phyloP scores from a whole-genome alignment of 306 rosid genomes.

The Psophocarpus tetragonolobus region DNA sequence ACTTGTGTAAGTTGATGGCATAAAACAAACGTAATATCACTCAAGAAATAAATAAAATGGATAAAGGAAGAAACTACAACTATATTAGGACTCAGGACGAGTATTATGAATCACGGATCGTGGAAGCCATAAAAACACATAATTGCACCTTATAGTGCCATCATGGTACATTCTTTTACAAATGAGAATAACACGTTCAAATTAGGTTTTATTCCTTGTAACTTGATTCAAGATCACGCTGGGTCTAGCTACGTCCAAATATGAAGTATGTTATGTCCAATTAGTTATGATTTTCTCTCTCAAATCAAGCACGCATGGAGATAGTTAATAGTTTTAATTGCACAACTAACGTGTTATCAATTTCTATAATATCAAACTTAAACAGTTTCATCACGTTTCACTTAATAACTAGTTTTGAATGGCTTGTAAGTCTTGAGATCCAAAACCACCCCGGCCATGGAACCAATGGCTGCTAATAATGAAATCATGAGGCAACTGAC shows the following conservation, averaged over 20 bases:
- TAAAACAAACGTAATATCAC: background rate
- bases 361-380: background rate
- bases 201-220: background rate
- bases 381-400: background rate
- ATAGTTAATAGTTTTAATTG: background rate
- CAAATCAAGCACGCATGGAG: background rate
- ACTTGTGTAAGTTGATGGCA: too few species aligned
- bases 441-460: constrained; percentile 66
- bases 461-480: constrained; percentile 65
- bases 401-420: constrained; percentile 57
- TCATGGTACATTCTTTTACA: too few species aligned
- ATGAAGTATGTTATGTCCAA: background rate
- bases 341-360: background rate
- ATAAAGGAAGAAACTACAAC: background rate
- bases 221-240: too few species aligned
- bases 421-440: constrained; percentile 75
- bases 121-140: too few species aligned
- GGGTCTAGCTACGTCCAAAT: background rate
- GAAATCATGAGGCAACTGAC: constrained; percentile 53
- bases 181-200: background rate
- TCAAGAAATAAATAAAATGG: background rate
- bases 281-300: background rate
- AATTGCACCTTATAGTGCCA: too few species aligned
- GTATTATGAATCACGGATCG: too few species aligned
- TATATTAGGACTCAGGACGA: background rate